These are phyloP conservation scores for Wickerhamomyces tratensis DNA, from an alignment of 805 yeast genomes.

Conservation along the genomic window DNA sequence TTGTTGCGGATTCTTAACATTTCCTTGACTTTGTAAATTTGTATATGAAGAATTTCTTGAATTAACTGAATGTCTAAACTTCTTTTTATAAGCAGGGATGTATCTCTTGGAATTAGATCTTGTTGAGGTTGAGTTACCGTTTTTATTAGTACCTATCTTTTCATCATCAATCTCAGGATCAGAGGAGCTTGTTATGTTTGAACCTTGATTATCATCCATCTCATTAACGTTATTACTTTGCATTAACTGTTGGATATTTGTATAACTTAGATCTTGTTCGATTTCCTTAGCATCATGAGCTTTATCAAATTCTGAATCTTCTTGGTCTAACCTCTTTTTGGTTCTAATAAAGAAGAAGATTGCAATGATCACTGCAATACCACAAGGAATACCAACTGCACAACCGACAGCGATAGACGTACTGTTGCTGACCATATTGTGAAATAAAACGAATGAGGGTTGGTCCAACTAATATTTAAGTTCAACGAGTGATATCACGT, in stretches of 20 bases:
- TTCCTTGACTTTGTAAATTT: conserved; percentile 4
- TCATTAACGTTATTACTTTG: not conserved
- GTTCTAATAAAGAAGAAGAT: conserved; percentile 27
- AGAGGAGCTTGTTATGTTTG: not conserved
- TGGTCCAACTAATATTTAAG: too few relatives aligned
- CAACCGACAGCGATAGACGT: conserved; percentile 37
- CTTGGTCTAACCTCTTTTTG: conserved; percentile 26
- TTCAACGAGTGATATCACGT: too few relatives aligned
- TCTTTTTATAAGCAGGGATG: conserved; percentile 29
- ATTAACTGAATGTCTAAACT: conserved; percentile 17
- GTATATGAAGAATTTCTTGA: conserved; percentile 15
- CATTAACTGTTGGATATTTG: conserved; percentile 17
- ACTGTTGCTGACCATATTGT: not conserved
- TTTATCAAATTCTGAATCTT: conserved; percentile 21
- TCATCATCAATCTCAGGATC: not conserved
- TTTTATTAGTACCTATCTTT: conserved; percentile 1
- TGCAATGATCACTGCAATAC: conserved; percentile 26
- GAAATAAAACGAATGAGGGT: too few relatives aligned
- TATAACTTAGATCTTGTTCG: conserved; percentile 25
- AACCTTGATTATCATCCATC: not conserved
- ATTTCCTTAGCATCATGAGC: conserved; percentile 25
- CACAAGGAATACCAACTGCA: conserved; percentile 43
- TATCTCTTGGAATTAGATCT: conserved; percentile 13
- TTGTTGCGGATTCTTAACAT: conserved; percentile 6
- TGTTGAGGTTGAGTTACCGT: not conserved